Percentiles rank a stretch among this genome's conserved stretches.
Conservation (phyloP, 1,284 basidiomycete species). For the Singerocomus inundabilis region DNA sequence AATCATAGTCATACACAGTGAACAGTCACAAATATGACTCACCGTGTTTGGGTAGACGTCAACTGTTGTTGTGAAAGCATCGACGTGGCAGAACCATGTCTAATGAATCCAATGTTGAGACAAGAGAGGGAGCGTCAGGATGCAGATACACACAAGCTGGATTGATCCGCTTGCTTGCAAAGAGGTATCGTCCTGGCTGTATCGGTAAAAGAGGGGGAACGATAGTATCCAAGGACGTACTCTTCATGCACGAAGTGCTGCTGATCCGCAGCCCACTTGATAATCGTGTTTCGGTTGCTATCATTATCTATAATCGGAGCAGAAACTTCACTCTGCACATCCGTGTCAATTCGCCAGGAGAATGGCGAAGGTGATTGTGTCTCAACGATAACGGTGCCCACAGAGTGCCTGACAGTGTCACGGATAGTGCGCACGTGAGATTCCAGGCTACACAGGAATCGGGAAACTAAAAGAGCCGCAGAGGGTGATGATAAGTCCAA, state of each 20-base stretch:
- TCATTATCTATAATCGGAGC: neutral
- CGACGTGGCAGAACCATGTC: no score
- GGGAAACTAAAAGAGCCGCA: conserved; percentile 2
- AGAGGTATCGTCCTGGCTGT: no score
- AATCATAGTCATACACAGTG: no score
- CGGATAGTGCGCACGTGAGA: neutral
- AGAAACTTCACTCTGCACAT: neutral
- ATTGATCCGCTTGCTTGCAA: neutral
- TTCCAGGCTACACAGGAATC: conserved; percentile 2
- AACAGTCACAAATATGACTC: no score
- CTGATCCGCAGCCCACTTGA: neutral
- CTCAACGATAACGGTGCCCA: neutral
- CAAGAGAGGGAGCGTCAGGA: no score
- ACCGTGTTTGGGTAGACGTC: neutral
- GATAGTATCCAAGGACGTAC: neutral
- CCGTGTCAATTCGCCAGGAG: conserved; percentile 12
- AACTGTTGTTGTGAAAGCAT: neutral
- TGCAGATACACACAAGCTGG: neutral
- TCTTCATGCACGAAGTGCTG: neutral
- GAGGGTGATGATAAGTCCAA: conserved; percentile 8
- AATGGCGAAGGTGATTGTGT: neutral
- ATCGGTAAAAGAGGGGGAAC: no score
- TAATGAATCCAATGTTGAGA: no score
- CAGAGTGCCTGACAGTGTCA: conserved; percentile 2
- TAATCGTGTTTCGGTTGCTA: neutral